phyloP scores from a whole-genome alignment of 441 rosid genomes.

The Aquilaria agallochum region DNA sequence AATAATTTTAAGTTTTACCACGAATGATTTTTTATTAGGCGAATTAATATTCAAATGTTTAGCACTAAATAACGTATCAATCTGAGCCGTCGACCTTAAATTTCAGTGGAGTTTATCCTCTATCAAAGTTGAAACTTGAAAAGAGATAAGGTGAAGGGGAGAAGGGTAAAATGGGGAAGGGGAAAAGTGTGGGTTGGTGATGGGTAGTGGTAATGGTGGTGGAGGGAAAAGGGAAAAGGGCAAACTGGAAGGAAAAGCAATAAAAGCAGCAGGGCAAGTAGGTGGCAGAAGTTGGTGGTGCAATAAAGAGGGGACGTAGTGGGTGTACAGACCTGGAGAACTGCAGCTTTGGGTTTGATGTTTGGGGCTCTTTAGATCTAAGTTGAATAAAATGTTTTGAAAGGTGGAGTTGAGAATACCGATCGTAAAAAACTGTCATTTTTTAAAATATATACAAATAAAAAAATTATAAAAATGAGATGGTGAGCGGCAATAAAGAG shows the following conservation, averaged over 20 bases:
- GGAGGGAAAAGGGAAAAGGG: conserved; percentile 1
- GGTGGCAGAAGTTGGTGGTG: conserved; percentile 25
- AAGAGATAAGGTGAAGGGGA: not conserved
- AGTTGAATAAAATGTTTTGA: no score
- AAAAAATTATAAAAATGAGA: no score
- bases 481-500: no score
- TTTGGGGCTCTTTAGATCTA: no score
- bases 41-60: not conserved
- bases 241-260: not conserved
- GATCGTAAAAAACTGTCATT: no score
- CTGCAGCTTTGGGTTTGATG: no score
- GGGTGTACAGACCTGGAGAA: not conserved
- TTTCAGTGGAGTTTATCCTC: not conserved
- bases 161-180: conserved; percentile 10
- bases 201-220: not conserved
- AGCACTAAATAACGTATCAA: not conserved
- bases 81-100: not conserved
- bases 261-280: conserved; percentile 22
- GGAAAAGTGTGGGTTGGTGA: not conserved
- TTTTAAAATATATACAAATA: no score
- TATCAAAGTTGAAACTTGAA: not conserved
- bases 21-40: no score
- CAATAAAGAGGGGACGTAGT: conserved; percentile 13
- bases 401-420: no score
- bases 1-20: no score